Conservation (phyloP, 1,284 basidiomycete genomes). For the Naganishia liquefaciens region DNA sequence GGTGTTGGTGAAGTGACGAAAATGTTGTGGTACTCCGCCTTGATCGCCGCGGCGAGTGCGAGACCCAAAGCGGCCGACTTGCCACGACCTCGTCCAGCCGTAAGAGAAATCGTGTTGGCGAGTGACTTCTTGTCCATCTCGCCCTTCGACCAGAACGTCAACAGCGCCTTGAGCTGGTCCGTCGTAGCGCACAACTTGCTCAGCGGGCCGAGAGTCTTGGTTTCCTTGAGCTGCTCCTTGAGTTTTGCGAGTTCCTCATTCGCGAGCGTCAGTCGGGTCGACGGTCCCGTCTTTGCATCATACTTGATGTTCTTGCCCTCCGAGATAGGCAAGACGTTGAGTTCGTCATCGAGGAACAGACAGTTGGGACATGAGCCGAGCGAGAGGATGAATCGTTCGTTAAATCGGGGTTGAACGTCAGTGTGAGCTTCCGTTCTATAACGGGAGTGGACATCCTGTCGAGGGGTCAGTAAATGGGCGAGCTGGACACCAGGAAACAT, state of each 20-base stretch:
- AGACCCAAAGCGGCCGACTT: slow-evolving; percentile 96
- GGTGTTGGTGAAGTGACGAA: slow-evolving; percentile 98
- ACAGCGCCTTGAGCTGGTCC: slow-evolving; percentile 84
- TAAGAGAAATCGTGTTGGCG: slow-evolving; percentile 91
- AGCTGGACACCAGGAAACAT: slow-evolving; percentile 40
- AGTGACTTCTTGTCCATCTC: slow-evolving; percentile 83
- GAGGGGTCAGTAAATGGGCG: background rate
- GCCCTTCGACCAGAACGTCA: slow-evolving; percentile 85
- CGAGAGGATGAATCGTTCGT: slow-evolving; percentile 96
- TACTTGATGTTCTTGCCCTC: slow-evolving; percentile 88
- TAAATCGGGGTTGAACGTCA: slow-evolving; percentile 89
- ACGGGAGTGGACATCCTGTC: slow-evolving; percentile 85
- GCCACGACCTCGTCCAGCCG: slow-evolving; percentile 90
- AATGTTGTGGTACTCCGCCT: slow-evolving; percentile 95
- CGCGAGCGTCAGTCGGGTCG: slow-evolving; percentile 42
- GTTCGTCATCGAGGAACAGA: slow-evolving; percentile 92
- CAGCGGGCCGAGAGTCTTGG: slow-evolving; percentile 85
- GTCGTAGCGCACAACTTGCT: slow-evolving; percentile 89
- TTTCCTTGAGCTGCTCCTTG: slow-evolving; percentile 76
- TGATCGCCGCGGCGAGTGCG: slow-evolving; percentile 87
- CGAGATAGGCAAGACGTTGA: slow-evolving; percentile 97
- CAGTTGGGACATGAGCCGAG: slow-evolving; percentile 88
- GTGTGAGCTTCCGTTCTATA: slow-evolving; percentile 91
- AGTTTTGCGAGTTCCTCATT: slow-evolving; percentile 72
- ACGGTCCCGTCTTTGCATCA: slow-evolving; percentile 58